Percentiles rank a stretch among this genome's conserved stretches.
Conservation (phyloP, 495 filamentous ascomycete species). For the Sordaria brevicollis region DNA sequence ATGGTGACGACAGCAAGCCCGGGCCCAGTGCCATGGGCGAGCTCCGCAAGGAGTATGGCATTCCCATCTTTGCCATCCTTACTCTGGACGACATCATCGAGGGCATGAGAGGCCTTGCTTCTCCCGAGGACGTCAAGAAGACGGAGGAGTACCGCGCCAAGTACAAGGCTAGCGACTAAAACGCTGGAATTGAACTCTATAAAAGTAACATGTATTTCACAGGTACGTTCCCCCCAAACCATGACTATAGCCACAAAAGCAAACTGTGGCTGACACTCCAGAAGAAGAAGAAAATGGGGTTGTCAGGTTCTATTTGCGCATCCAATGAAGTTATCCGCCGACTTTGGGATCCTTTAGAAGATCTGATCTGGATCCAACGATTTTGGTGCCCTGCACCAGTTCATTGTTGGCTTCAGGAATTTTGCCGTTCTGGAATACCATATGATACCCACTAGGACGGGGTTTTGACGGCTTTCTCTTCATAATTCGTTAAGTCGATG, state of each 20-base stretch:
- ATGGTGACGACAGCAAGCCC: constrained; percentile 40
- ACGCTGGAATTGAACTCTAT: not conserved
- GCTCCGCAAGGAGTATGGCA: constrained; percentile 56
- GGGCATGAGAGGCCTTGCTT: constrained; percentile 40
- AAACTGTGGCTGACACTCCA: not conserved
- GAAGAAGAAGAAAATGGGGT: not conserved
- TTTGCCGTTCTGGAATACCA: not conserved
- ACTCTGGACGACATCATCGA: constrained; percentile 73
- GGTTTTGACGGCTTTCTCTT: not conserved
- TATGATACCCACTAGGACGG: not conserved
- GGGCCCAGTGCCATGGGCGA: constrained; percentile 67
- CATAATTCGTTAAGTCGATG: not conserved
- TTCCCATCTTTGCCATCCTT: constrained; percentile 46
- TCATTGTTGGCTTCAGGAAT: not conserved
- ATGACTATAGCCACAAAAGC: not conserved
- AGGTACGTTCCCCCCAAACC: not conserved
- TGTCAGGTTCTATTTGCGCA: not conserved
- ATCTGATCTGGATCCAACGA: not conserved
- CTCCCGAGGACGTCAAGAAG: constrained; percentile 53
- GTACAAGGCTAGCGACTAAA: constrained; percentile 55
- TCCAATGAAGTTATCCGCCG: not conserved
- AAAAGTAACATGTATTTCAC: not conserved
- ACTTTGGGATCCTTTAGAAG: not conserved
- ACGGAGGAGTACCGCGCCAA: constrained; percentile 70
- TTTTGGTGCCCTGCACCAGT: not conserved